phyloP scores from a whole-genome alignment of 495 filamentous ascomycete genomes.

The Penicillium verhagenii region DNA sequence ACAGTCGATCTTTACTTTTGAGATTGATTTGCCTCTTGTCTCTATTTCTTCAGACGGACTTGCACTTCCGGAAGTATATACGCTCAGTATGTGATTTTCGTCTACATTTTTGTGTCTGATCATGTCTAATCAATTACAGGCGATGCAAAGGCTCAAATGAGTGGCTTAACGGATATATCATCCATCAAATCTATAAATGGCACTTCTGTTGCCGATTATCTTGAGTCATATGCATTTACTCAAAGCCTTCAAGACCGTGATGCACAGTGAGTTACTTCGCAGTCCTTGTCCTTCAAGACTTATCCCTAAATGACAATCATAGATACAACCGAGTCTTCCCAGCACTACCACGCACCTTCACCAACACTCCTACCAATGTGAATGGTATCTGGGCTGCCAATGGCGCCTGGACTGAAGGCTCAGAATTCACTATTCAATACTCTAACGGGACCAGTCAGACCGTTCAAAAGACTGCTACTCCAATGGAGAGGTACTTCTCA shows the following conservation, averaged over 20 bases:
- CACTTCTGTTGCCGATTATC: slow-evolving; percentile 24
- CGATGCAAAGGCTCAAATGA: slow-evolving; percentile 21
- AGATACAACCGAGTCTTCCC: slow-evolving; percentile 30
- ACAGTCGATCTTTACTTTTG: slow-evolving; percentile 24
- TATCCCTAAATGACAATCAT: slow-evolving; percentile 3
- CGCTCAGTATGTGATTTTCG: slow-evolving; percentile 11
- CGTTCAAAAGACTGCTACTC: slow-evolving; percentile 17
- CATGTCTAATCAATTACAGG: slow-evolving; percentile 4
- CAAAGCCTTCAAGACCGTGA: slow-evolving; percentile 37
- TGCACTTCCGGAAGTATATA: slow-evolving; percentile 36
- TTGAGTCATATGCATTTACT: slow-evolving; percentile 17
- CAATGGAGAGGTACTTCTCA: slow-evolving; percentile 22
- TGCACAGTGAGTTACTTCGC: slow-evolving; percentile 29
- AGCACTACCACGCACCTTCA: slow-evolving; percentile 22
- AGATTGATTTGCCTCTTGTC: slow-evolving; percentile 23
- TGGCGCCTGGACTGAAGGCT: slow-evolving; percentile 23
- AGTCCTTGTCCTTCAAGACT: background rate
- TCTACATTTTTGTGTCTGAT: background rate
- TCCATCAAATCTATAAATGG: slow-evolving; percentile 36
- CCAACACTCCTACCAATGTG: slow-evolving; percentile 14
- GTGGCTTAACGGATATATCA: slow-evolving; percentile 17
- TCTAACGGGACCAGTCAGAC: slow-evolving; percentile 21
- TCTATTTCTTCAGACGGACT: slow-evolving; percentile 40
- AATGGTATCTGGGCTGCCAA: slow-evolving; percentile 27
- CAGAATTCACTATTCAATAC: slow-evolving; percentile 17